A percentile compares a stretch with the other conserved stretches of the same genome.
Evolutionary conservation across 1,284 basidiomycete species (phyloP).

Genomic region (Termitomyces sp.): DNA sequence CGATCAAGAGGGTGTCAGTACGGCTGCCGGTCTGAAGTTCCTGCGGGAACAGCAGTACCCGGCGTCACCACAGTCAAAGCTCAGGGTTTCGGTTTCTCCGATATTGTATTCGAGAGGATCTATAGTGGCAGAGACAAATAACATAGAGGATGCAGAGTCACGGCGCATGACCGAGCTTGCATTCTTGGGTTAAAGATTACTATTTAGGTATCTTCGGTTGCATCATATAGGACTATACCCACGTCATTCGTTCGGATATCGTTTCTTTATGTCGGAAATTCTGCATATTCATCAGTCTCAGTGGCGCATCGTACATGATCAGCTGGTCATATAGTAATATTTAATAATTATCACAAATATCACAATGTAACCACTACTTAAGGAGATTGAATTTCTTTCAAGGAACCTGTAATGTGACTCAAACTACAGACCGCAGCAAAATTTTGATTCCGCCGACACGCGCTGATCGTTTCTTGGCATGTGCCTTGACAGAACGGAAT

Average conservation of each 20-base stretch:
- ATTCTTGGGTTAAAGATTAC: slow-evolving; percentile 42
- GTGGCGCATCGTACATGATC: slow-evolving; percentile 7
- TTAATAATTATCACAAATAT: background rate
- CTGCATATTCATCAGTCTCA: background rate
- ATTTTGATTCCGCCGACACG: slow-evolving; percentile 6
- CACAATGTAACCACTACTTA: background rate
- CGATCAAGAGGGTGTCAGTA: slow-evolving; percentile 7
- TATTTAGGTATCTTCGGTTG: slow-evolving; percentile 3
- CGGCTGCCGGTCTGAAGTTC: background rate
- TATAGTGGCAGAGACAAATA: slow-evolving; percentile 44
- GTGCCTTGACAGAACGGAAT: slow-evolving; percentile 1
- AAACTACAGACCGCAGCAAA: background rate
- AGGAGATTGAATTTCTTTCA: background rate
- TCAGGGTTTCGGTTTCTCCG: slow-evolving; percentile 44
- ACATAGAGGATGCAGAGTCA: slow-evolving; percentile 61
- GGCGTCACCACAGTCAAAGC: background rate
- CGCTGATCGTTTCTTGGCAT: slow-evolving; percentile 1
- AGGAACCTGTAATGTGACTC: background rate
- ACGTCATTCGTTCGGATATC: background rate
- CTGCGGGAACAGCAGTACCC: background rate
- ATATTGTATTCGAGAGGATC: slow-evolving; percentile 53
- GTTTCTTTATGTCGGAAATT: background rate
- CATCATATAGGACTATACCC: background rate
- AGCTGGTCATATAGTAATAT: background rate
- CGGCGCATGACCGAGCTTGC: slow-evolving; percentile 64